Evolutionary conservation across 2,329 filamentous ascomycete species (phyloP).

Genomic region (Aciculosporium take): DNA sequence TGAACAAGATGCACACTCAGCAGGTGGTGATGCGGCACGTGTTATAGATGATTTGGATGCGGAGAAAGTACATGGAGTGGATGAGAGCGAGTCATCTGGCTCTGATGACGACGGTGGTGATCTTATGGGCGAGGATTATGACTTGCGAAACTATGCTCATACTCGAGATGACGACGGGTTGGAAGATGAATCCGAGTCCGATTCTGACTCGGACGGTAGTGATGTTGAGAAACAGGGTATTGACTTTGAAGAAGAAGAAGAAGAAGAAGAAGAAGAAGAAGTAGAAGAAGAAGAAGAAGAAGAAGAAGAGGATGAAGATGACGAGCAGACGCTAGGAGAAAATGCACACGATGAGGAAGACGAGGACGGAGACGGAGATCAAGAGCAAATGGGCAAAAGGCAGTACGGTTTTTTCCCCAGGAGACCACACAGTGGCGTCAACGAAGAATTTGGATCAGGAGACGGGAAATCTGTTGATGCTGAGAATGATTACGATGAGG

Average conservation of each 20-base stretch:
- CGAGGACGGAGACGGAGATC: neutral
- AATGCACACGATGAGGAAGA: conserved; percentile 3
- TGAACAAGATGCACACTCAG: neutral
- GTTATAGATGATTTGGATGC: neutral
- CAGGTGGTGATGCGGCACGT: neutral
- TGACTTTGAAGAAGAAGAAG: conserved; percentile 20
- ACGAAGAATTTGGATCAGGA: neutral
- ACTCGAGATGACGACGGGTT: conserved; percentile 18
- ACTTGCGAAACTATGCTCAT: conserved; percentile 19
- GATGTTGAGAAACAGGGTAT: conserved; percentile 11
- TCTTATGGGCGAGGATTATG: conserved; percentile 19
- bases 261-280: neutral
- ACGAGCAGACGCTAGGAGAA: neutral
- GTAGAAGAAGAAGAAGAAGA: conserved; percentile 7
- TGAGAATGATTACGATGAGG: conserved; percentile 11
- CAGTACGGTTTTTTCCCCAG: neutral
- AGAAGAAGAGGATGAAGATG: neutral
- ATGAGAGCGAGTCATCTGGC: conserved; percentile 6
- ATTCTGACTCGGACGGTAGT: conserved; percentile 5
- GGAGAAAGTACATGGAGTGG: neutral
- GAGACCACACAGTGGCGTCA: neutral
- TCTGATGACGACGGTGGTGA: conserved; percentile 14
- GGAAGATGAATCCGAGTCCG: conserved; percentile 8
- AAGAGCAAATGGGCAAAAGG: neutral
- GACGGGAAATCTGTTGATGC: conserved; percentile 15